Evolutionary conservation across 1,284 basidiomycete species (phyloP).

Genomic region (Marasmius sp.): DNA sequence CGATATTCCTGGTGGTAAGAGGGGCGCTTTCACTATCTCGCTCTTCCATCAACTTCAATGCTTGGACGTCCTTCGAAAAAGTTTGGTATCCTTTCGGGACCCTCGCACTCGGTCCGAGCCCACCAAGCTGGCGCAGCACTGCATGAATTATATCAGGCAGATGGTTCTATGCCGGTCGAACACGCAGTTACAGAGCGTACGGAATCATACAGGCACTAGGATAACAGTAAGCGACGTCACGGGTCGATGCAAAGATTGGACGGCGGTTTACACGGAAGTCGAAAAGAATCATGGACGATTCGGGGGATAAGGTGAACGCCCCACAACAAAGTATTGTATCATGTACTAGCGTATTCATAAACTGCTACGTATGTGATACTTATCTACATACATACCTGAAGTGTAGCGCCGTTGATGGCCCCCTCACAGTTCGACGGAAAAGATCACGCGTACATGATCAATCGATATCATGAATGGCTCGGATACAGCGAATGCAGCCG

Average conservation of each 20-base stretch:
- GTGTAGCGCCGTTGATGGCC: too few species aligned
- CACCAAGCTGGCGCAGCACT: not conserved
- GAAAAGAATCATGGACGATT: conserved; percentile 1
- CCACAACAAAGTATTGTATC: not conserved
- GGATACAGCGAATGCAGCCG: too few species aligned
- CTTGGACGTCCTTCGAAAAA: conserved; percentile 3
- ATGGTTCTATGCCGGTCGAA: conserved; percentile 7
- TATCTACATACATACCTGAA: too few species aligned
- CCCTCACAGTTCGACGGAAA: too few species aligned
- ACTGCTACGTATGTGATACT: too few species aligned
- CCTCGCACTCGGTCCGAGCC: not conserved
- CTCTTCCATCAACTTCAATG: conserved; percentile 9
- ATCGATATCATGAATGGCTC: too few species aligned
- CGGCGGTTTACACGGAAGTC: conserved; percentile 17
- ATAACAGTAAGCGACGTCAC: conserved; percentile 17
- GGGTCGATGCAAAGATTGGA: conserved; percentile 21
- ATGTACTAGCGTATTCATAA: not conserved
- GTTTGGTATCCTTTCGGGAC: not conserved
- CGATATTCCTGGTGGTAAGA: not conserved
- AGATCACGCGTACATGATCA: too few species aligned
- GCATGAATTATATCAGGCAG: conserved; percentile 8
- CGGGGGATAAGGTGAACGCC: not conserved
- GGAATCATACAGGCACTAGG: conserved; percentile 7
- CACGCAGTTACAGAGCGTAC: conserved; percentile 1
- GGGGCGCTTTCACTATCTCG: conserved; percentile 1